Base-by-base conservation (phyloP, 768 basidiomycete genomes). In the Hygrocybe coccinea region DNA sequence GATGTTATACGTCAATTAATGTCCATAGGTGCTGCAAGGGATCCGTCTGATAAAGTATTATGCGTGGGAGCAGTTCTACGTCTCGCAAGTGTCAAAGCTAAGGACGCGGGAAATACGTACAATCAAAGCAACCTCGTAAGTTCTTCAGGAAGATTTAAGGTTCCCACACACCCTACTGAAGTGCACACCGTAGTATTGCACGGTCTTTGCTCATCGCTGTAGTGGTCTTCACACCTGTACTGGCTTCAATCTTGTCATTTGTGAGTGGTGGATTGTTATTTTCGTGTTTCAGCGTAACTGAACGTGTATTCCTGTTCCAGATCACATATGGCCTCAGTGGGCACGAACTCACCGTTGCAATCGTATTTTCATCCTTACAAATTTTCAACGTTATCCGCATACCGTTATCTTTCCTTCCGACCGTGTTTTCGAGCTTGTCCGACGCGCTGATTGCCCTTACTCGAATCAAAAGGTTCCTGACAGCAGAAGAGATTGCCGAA, bases 261-360 rank as follows among this genome's bases (percentile, higher is more conserved):
- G 77, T 78, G 36, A 60, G 68, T 56, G 15, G n/a, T 17, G 36
- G 12, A 29, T 29, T 29, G 4, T 4, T 8, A 29, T 29, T 29
- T 29, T 29, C 8, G 29, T 29, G 29, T n/a, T n/a, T n/a, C n/a
- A 29, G 29, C 8, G 8, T 29, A 8, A 29, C 8, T 29, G 29
- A 29, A 29, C 29, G 29, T 29, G 29, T 3, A 8, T 29, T 29
- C 29, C n/a, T n/a, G n/a, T n/a, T n/a, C n/a, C 65, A 86, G 80
- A 80, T 88, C 58, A 84, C 84, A 0, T 88, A 87, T 61, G 74
- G 76, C 1, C 65, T 86, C 15, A 79, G 71, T 29, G 81, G 81
- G 8, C 82, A 85, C 55, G 62, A 69, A 6, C 73, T 86, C 29
- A 75, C 79, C 56, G 67, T 82, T 2, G 79, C 83, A 0, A 69